Percentiles rank a stretch among this genome's conserved stretches.
These are phyloP conservation scores for Suillus plorans DNA, from an alignment of 768 basidiomycete species.

Conservation along the genomic window DNA sequence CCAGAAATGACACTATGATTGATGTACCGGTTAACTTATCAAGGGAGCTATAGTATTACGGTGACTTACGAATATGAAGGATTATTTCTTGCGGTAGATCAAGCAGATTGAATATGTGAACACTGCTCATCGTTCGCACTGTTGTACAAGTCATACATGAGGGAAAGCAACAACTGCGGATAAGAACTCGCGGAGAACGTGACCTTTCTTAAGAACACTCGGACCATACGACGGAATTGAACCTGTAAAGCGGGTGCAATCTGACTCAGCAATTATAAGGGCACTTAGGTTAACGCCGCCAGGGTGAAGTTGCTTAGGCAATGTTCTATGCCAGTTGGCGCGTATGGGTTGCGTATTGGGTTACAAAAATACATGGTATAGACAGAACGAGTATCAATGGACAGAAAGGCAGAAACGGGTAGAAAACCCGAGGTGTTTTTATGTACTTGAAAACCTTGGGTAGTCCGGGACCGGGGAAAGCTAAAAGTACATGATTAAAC, in stretches of 20 bases:
- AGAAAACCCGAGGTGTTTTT: background rate
- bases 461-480: conserved; percentile 1
- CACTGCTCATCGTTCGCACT: background rate
- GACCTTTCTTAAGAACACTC: background rate
- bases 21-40: background rate
- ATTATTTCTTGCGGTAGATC: conserved; percentile 55
- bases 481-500: conserved; percentile 11
- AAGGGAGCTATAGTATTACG: background rate
- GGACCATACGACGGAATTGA: background rate
- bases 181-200: background rate
- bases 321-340: background rate
- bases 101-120: conserved; percentile 15
- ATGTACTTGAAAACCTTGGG: conserved; percentile 5
- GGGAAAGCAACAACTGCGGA: background rate
- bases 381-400: conserved; percentile 1
- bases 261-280: background rate
- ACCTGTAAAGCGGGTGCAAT: background rate
- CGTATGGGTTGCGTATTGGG: background rate
- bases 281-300: background rate
- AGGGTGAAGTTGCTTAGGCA: background rate
- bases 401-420: background rate
- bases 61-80: conserved; percentile 56
- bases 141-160: conserved; percentile 1
- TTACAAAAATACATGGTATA: conserved; percentile 4
- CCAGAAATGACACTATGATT: conserved; percentile 62